Evolutionary conservation across 306 rosid genomes (phyloP).

Genomic region (Sphenostylis stenocarpa): DNA sequence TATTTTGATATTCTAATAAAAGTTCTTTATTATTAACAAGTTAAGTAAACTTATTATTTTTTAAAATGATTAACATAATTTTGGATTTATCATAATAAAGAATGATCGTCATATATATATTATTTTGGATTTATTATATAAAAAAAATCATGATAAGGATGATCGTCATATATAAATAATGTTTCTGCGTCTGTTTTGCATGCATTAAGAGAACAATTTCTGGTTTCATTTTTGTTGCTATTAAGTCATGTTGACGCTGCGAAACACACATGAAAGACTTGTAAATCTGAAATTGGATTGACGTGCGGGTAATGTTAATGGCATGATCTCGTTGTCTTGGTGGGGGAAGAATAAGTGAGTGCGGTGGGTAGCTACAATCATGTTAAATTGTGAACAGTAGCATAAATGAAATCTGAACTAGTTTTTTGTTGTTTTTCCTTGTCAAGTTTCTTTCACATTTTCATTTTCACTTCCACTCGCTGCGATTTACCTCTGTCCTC

Average conservation of each 20-base stretch:
- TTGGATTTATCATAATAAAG: too few species aligned
- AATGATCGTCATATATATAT: too few species aligned
- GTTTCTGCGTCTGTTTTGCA: too few species aligned
- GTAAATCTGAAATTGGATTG: not conserved
- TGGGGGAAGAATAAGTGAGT: not conserved
- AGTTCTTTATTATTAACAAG: too few species aligned
- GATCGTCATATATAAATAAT: too few species aligned
- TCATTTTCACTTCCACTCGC: not conserved
- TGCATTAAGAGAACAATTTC: not conserved
- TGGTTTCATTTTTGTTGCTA: not conserved
- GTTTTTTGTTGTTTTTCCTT: constrained; percentile 5
- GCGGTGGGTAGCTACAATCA: not conserved
- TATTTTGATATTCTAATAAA: too few species aligned
- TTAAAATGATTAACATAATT: too few species aligned
- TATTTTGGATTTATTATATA: too few species aligned
- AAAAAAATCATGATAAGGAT: too few species aligned
- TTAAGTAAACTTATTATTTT: too few species aligned
- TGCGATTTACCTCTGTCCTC: not conserved
- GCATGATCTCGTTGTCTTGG: not conserved
- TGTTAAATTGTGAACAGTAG: not conserved
- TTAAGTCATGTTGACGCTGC: not conserved
- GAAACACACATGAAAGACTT: not conserved
- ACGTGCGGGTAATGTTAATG: not conserved
- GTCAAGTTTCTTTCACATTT: constrained; percentile 23
- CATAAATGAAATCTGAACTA: not conserved